Conservation (phyloP, 352 stramenopile genomes). For the Thalassiosira ordinaria region DNA sequence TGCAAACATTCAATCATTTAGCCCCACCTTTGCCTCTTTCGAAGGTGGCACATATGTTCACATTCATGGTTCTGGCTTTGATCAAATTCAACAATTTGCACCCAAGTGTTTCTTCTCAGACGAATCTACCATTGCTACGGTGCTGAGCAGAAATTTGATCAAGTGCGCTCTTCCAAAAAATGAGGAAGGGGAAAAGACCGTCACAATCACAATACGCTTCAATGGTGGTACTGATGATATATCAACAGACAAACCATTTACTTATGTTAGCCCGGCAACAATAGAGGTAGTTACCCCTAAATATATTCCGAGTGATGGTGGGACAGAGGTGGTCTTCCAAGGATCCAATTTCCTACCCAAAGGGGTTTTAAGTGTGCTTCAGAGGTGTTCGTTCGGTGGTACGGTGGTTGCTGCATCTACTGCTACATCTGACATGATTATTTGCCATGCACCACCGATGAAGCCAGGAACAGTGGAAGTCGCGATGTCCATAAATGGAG, state of each 20-base stretch:
- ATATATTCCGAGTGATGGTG: conserved; percentile 26
- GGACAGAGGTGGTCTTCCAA: conserved; percentile 5
- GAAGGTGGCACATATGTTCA: conserved; percentile 35
- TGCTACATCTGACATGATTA: background rate
- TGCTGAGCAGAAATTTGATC: conserved; percentile 33
- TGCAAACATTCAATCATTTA: conserved; percentile 32
- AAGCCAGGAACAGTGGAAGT: conserved; percentile 21
- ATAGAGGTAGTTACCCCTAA: conserved; percentile 11
- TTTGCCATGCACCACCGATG: conserved; percentile 37
- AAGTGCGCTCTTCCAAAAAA: conserved; percentile 24
- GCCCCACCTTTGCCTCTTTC: conserved; percentile 21
- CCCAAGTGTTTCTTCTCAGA: conserved; percentile 34
- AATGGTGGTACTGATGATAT: conserved; percentile 39
- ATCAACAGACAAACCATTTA: conserved; percentile 21
- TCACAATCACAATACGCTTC: conserved; percentile 29
- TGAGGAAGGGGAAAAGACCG: background rate
- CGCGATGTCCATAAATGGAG: conserved; percentile 23
- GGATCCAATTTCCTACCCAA: conserved; percentile 19
- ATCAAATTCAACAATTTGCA: conserved; percentile 15
- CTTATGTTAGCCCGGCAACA: conserved; percentile 5
- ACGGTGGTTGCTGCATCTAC: conserved; percentile 19
- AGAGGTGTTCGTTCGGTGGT: conserved; percentile 26
- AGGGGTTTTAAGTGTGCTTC: background rate
- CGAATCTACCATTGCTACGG: conserved; percentile 13
- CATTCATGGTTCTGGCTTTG: conserved; percentile 36